Evolutionary conservation across 2,329 filamentous ascomycete genomes (phyloP).

Genomic region (Hymenoscyphus linearis): DNA sequence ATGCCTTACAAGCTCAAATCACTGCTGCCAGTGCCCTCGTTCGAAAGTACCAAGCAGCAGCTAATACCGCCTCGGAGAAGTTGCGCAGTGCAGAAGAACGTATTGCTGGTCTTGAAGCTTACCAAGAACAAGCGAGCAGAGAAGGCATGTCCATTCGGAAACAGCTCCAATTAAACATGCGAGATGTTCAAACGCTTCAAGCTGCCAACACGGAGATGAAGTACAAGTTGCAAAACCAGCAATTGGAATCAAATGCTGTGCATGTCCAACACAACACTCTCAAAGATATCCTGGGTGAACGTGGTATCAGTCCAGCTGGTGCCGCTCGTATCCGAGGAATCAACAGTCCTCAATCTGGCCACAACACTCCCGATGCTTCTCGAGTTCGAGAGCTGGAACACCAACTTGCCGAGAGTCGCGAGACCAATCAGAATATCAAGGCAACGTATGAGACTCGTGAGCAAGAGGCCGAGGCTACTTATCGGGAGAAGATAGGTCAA

Average conservation of each 20-base stretch:
- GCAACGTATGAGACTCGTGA: slow-evolving; percentile 70
- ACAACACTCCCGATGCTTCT: slow-evolving; percentile 71
- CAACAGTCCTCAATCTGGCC: slow-evolving; percentile 68
- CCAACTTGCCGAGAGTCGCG: slow-evolving; percentile 70
- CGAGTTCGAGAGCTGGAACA: slow-evolving; percentile 82
- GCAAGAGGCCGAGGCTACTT: slow-evolving; percentile 81
- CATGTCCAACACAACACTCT: slow-evolving; percentile 87
- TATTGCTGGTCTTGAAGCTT: slow-evolving; percentile 92
- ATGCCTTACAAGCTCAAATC: slow-evolving; percentile 74
- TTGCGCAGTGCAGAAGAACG: slow-evolving; percentile 90
- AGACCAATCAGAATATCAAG: slow-evolving; percentile 82
- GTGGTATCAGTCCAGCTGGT: slow-evolving; percentile 75
- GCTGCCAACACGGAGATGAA: slow-evolving; percentile 77
- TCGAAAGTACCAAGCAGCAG: slow-evolving; percentile 83
- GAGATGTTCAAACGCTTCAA: slow-evolving; percentile 77
- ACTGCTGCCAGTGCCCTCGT: slow-evolving; percentile 73
- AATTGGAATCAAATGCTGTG: slow-evolving; percentile 90
- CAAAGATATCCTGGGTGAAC: slow-evolving; percentile 86
- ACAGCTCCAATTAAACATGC: slow-evolving; percentile 79
- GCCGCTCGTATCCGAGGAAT: slow-evolving; percentile 66
- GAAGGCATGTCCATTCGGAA: slow-evolving; percentile 86
- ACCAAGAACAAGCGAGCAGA: slow-evolving; percentile 93
- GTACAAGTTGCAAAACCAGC: slow-evolving; percentile 75
- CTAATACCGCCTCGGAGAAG: slow-evolving; percentile 80
- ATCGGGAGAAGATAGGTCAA: slow-evolving; percentile 88